Evolutionary conservation across 768 basidiomycete genomes (phyloP), one percentile per base, ranked within the genome.

Genomic region (Leucosporidium yakuticum): DNA sequence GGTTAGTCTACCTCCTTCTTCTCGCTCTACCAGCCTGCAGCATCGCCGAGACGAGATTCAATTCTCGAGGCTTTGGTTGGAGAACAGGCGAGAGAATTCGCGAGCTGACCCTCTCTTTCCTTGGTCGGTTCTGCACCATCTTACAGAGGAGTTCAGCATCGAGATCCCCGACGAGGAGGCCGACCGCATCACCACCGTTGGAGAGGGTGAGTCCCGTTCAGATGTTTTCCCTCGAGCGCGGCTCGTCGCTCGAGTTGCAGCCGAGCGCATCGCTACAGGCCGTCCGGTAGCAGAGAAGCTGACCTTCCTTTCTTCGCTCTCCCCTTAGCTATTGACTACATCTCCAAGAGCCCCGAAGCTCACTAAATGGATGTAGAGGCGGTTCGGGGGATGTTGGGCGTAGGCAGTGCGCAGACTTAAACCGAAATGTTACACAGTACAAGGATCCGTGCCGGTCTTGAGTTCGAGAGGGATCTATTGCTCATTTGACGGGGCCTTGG

Each of bases 81-180:
- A 27, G 23, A 51, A 51, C 50, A 7, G 50, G 50, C 29, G 21
- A 29, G 50, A 8, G 36, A 7, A 9, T 31, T 39, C 53, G 39
- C 21, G 11, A 17, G 21, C 53, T 34, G 9, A 55, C 49, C 3
- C n/a, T 39, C 23, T 49, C 20, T 34, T 17, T 14, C 21, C 27
- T 36, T 29, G 29, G n/a, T 17, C 31, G 39, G 14, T 44, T 44
- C 39, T 44, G 39, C 39, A 44, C 39, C 39, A 44, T 50, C 14
- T 0, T 29, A 39, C 62, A 47, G 74, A 98, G 91, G 96, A 98
- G 77, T 99, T 99, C 78, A 83, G 85, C 34, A 94, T 99, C 77
- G 96, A 98, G 80, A 99, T 99, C 76, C 95, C 96, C 21, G 96
- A 99, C 76, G 87, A 85, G 48, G 96, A 99, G 79, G 95, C 94